phyloP scores from a whole-genome alignment of 169 alveolate genomes.

The Eimeria falciformis region DNA sequence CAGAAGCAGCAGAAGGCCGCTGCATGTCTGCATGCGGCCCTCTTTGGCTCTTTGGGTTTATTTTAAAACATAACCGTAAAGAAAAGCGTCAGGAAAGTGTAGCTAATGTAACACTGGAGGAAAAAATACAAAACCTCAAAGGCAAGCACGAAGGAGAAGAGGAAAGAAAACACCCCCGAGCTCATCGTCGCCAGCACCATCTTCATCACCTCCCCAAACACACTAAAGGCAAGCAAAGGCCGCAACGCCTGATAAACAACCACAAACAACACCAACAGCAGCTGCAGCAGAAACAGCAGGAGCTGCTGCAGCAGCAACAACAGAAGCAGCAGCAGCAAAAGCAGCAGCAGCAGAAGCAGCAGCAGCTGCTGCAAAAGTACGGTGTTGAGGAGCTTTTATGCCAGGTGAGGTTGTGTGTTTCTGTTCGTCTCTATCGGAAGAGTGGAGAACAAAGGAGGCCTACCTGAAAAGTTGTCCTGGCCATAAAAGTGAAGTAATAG shows the following conservation, averaged over 20 bases:
- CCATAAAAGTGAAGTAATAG: constrained; percentile 90
- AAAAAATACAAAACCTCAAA: constrained; percentile 91
- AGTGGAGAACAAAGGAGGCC: too few species aligned
- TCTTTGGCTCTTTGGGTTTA: background rate
- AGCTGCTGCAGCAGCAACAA: too few species aligned
- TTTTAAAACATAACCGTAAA: constrained; percentile 90
- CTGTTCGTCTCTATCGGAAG: too few species aligned
- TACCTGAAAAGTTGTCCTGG: constrained; percentile 92
- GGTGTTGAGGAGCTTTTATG: too few species aligned
- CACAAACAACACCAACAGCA: background rate
- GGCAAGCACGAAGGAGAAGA: constrained; percentile 91
- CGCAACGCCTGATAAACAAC: constrained; percentile 86
- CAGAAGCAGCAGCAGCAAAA: too few species aligned
- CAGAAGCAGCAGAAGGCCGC: background rate
- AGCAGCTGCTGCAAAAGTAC: too few species aligned
- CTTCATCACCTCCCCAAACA: constrained; percentile 91
- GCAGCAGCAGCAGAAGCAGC: too few species aligned
- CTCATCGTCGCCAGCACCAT: constrained; percentile 89
- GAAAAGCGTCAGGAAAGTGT: constrained; percentile 91
- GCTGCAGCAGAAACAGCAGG: too few species aligned
- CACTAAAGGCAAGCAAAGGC: constrained; percentile 91
- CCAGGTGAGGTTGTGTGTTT: too few species aligned
- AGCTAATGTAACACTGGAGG: constrained; percentile 91
- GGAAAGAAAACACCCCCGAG: constrained; percentile 88
- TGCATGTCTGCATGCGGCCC: background rate